Conservation (phyloP, 768 basidiomycete species). For the Suillus spraguei region DNA sequence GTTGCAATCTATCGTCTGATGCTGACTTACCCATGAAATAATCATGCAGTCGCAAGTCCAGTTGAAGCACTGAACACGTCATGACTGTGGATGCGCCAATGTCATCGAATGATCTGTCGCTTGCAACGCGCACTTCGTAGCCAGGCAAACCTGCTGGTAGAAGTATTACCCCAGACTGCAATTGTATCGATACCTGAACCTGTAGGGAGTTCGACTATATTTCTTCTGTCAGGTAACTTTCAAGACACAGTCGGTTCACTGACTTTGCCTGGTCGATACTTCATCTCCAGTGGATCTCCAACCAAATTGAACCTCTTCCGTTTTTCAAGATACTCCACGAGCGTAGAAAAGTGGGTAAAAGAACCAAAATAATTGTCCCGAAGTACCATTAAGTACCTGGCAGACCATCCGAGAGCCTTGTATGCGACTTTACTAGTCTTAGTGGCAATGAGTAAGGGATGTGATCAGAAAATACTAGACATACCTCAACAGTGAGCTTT, state of each 20-base stretch:
- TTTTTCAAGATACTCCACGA: constrained; percentile 82
- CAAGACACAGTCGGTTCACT: constrained; percentile 15
- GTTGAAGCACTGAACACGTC: constrained; percentile 65
- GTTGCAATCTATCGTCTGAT: constrained; percentile 4
- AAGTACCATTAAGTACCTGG: constrained; percentile 85
- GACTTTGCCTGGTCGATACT: constrained; percentile 82
- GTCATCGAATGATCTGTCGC: constrained; percentile 31
- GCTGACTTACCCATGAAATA: constrained; percentile 76
- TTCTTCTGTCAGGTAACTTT: constrained; percentile 12
- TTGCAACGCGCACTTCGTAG: constrained; percentile 42
- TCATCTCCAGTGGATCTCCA: constrained; percentile 81
- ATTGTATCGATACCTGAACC: constrained; percentile 58
- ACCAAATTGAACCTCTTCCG: constrained; percentile 55
- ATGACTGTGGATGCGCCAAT: constrained; percentile 60
- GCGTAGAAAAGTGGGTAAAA: constrained; percentile 91
- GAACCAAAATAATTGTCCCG: constrained; percentile 94
- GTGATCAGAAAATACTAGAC: background rate
- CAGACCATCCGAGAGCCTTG: constrained; percentile 83
- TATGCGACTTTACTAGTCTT: constrained; percentile 59
- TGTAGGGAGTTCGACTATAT: constrained; percentile 83
- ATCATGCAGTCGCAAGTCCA: constrained; percentile 81
- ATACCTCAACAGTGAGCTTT: constrained; percentile 63
- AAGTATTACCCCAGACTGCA: constrained; percentile 56
- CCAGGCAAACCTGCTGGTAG: constrained; percentile 72
- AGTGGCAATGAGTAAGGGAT: constrained; percentile 8